Evolutionary conservation across 2,329 filamentous ascomycete genomes (phyloP).

Genomic region (Monosporascus sp.): DNA sequence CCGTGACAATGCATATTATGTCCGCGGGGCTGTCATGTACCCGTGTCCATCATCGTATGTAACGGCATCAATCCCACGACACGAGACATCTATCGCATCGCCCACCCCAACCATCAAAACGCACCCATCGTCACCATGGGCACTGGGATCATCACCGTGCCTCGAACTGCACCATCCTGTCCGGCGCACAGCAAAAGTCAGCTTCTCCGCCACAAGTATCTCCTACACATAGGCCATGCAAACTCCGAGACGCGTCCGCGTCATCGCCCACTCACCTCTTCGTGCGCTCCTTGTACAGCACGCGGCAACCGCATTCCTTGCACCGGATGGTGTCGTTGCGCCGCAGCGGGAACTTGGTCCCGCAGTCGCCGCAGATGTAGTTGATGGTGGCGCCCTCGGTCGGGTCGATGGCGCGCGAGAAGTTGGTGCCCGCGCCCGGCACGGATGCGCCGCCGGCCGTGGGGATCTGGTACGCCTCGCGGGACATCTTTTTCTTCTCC

Average conservation of each 20-base stretch:
- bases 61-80: not conserved
- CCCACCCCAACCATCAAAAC: not conserved
- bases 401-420: constrained; percentile 34
- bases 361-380: constrained; percentile 82
- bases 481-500: constrained; percentile 45
- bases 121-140: not conserved
- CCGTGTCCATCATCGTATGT: not conserved
- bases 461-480: constrained; percentile 75
- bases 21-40: not conserved
- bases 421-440: constrained; percentile 35
- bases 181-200: constrained; percentile 1
- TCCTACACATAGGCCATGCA: no score
- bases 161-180: constrained; percentile 97
- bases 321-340: constrained; percentile 78
- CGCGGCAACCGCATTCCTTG: constrained; percentile 89
- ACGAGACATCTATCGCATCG: not conserved
- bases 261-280: constrained; percentile 65
- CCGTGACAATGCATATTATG: not conserved
- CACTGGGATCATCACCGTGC: constrained; percentile 57
- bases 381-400: constrained; percentile 54
- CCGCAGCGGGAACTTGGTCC: constrained; percentile 68
- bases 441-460: constrained; percentile 40
- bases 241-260: no score
- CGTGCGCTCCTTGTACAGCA: constrained; percentile 95
- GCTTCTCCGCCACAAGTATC: not conserved